Percentiles rank a stretch among this genome's conserved stretches.
phyloP scores from a whole-genome alignment of 768 basidiomycete species.

The Lepiota venenata region DNA sequence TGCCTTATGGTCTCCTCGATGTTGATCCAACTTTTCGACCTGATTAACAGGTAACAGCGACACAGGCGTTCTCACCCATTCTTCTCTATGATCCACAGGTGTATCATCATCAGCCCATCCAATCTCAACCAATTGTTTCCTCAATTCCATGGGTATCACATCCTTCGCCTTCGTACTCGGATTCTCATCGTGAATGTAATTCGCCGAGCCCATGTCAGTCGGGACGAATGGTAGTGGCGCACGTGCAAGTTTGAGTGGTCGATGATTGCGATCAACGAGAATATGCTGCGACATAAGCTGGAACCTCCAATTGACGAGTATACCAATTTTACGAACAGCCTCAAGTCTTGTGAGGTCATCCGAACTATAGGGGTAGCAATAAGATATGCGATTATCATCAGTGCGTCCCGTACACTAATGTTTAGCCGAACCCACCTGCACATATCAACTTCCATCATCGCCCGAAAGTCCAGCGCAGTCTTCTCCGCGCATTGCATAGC shows the following conservation, averaged over 20 bases:
- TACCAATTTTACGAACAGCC: slow-evolving; percentile 52
- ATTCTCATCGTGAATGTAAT: slow-evolving; percentile 37
- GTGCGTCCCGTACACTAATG: not conserved
- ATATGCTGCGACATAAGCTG: slow-evolving; percentile 61
- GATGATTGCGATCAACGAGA: slow-evolving; percentile 54
- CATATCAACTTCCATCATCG: slow-evolving; percentile 51
- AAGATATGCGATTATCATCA: not conserved
- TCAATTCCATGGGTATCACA: slow-evolving; percentile 60
- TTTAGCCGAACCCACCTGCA: slow-evolving; percentile 39
- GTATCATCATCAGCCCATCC: slow-evolving; percentile 64
- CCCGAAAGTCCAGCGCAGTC: slow-evolving; percentile 42
- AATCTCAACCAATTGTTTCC: slow-evolving; percentile 65
- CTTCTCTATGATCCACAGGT: slow-evolving; percentile 49
- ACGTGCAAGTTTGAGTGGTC: slow-evolving; percentile 72
- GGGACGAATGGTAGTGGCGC: slow-evolving; percentile 70
- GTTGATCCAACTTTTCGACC: slow-evolving; percentile 46
- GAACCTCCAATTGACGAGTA: slow-evolving; percentile 64
- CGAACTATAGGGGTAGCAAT: slow-evolving; percentile 30
- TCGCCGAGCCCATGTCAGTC: slow-evolving; percentile 67
- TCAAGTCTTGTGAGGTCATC: slow-evolving; percentile 44
- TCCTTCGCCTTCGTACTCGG: slow-evolving; percentile 33
- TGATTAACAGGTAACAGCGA: slow-evolving; percentile 58
- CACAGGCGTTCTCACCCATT: slow-evolving; percentile 63
- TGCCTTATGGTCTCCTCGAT: slow-evolving; percentile 14
- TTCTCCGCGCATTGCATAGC: slow-evolving; percentile 75